Percentiles rank a stretch among this genome's conserved stretches.
phyloP scores from a whole-genome alignment of 2,329 filamentous ascomycete genomes.

The Penicillium nordicum region DNA sequence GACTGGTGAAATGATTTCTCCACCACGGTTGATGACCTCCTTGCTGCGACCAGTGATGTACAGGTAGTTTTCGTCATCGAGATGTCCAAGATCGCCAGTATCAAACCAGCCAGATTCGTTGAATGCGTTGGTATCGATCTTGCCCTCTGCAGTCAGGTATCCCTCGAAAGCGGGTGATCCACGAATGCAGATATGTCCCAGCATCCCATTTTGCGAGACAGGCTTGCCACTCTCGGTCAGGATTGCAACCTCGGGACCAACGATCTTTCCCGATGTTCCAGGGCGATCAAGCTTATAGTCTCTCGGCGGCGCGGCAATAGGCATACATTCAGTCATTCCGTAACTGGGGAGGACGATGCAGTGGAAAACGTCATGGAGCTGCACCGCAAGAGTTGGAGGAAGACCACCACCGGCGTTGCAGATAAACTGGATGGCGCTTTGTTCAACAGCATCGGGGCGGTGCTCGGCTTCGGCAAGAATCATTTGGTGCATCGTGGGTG shows the following conservation, averaged over 20 bases:
- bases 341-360: slow-evolving; percentile 56
- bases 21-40: slow-evolving; percentile 57
- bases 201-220: slow-evolving; percentile 29
- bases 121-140: slow-evolving; percentile 33
- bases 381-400: slow-evolving; percentile 50
- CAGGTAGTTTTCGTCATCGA: slow-evolving; percentile 52
- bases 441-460: slow-evolving; percentile 41
- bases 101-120: slow-evolving; percentile 53
- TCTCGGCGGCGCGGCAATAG: slow-evolving; percentile 55
- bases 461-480: slow-evolving; percentile 49
- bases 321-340: slow-evolving; percentile 61
- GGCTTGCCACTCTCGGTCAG: slow-evolving; percentile 42
- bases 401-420: slow-evolving; percentile 57
- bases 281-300: slow-evolving; percentile 51
- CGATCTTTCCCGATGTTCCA: slow-evolving; percentile 53
- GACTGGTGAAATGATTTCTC: slow-evolving; percentile 58
- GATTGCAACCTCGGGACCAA: slow-evolving; percentile 53
- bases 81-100: slow-evolving; percentile 54
- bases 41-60: slow-evolving; percentile 56
- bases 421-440: slow-evolving; percentile 50
- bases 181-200: slow-evolving; percentile 52
- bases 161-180: slow-evolving; percentile 52
- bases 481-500: slow-evolving; percentile 56
- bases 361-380: slow-evolving; percentile 50
- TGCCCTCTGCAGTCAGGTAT: slow-evolving; percentile 16